Conservation (phyloP, 345 rosid species). For the Microthlaspi erraticum region DNA sequence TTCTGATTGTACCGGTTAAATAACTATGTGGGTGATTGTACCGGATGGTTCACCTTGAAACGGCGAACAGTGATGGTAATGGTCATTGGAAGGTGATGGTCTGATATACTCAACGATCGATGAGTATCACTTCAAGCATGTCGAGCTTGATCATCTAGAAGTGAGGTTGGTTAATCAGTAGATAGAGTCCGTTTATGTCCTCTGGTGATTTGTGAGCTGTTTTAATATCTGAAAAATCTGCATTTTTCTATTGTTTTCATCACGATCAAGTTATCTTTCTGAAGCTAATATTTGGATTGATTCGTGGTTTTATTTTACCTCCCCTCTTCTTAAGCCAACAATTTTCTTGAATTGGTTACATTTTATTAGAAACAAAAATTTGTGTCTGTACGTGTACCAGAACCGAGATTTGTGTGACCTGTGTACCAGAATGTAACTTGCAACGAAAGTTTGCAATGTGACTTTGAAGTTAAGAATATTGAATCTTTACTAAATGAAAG, state of each 20-base stretch:
- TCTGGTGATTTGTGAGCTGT: slow-evolving; percentile 19
- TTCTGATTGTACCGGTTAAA: neutral
- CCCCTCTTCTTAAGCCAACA: neutral
- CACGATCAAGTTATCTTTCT: slow-evolving; percentile 1
- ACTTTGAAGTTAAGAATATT: too few species aligned
- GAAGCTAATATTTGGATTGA: neutral
- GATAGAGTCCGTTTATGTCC: neutral
- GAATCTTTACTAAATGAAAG: too few species aligned
- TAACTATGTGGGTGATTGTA: neutral
- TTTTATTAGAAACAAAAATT: too few species aligned
- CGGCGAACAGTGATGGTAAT: too few species aligned
- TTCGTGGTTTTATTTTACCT: too few species aligned
- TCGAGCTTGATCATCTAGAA: slow-evolving; percentile 50
- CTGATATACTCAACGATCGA: slow-evolving; percentile 91
- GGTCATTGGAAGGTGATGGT: slow-evolving; percentile 87
- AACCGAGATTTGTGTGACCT: too few species aligned
- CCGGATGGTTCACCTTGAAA: too few species aligned
- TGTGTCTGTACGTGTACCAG: too few species aligned
- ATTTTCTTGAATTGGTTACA: too few species aligned
- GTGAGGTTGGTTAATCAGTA: slow-evolving; percentile 3
- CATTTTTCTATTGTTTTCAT: slow-evolving; percentile 6
- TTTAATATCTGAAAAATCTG: too few species aligned
- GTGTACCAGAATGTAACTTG: too few species aligned
- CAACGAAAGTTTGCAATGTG: too few species aligned
- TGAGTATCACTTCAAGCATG: slow-evolving; percentile 90